Percentiles rank a stretch among this genome's conserved stretches.
Conservation (phyloP, 164 flowering plant species). For the Buxus sempervirens region DNA sequence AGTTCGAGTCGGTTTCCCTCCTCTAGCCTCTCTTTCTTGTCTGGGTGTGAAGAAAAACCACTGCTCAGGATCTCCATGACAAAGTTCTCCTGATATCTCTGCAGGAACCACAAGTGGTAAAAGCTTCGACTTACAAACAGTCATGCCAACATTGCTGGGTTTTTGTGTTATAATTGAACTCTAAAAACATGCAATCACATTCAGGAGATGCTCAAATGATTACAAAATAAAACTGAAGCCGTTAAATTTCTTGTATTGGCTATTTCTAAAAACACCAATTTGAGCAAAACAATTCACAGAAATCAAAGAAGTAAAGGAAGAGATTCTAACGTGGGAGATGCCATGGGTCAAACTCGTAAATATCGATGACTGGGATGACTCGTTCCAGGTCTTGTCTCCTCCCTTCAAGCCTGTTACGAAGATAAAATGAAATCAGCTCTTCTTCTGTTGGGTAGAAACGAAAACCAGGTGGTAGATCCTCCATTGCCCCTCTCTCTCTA, state of each 20-base stretch:
- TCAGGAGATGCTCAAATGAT: too few species aligned
- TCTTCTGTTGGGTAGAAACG: conserved; percentile 69
- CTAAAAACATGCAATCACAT: background rate
- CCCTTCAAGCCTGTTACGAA: conserved; percentile 40
- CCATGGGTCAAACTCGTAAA: conserved; percentile 45
- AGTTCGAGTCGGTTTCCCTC: conserved; percentile 59
- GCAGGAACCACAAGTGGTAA: conserved; percentile 4
- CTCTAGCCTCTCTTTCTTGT: conserved; percentile 57
- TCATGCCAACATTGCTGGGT: too few species aligned
- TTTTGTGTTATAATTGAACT: background rate
- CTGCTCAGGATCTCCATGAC: conserved; percentile 46
- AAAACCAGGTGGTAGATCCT: conserved; percentile 33
- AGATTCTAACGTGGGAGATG: conserved; percentile 44
- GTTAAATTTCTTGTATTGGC: too few species aligned
- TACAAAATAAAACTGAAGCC: background rate
- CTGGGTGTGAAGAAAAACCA: conserved; percentile 66
- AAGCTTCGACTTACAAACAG: too few species aligned
- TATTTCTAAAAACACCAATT: background rate
- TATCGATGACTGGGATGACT: conserved; percentile 41
- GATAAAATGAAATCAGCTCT: conserved; percentile 53
- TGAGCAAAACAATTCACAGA: background rate
- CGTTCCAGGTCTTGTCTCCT: conserved; percentile 19
- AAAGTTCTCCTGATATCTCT: conserved; percentile 42
- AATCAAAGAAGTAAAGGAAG: background rate
- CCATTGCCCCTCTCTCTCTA: background rate